Evolutionary conservation across 768 basidiomycete genomes (phyloP).

Genomic region (Russula dissimulans): DNA sequence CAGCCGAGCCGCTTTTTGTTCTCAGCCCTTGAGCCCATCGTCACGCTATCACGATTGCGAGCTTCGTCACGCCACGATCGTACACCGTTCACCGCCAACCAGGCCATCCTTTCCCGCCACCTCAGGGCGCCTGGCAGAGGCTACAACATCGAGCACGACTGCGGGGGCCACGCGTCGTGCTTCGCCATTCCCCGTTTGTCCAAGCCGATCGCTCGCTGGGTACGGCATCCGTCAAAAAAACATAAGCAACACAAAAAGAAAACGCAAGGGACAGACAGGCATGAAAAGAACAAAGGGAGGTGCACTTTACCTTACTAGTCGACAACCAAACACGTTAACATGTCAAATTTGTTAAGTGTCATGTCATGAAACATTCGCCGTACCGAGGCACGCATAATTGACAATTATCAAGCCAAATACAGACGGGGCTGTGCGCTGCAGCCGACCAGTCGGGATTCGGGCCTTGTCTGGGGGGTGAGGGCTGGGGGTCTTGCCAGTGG

Average conservation of each 20-base stretch:
- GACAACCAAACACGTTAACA: not conserved
- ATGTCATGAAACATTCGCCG: not conserved
- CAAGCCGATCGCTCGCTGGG: not conserved
- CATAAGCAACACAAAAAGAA: not conserved
- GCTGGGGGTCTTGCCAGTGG: not conserved
- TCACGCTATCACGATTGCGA: not conserved
- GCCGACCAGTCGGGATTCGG: not conserved
- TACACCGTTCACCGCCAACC: not conserved
- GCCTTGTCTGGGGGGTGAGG: no score
- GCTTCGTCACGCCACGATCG: no score
- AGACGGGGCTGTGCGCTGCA: not conserved
- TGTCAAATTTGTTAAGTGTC: not conserved
- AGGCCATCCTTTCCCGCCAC: no score
- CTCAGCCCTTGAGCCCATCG: no score
- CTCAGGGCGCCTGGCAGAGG: not conserved
- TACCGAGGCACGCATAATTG: not conserved
- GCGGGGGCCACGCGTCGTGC: not conserved
- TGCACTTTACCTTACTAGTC: not conserved
- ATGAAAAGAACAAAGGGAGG: constrained; percentile 1
- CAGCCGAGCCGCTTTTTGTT: no score
- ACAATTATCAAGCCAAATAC: constrained; percentile 7
- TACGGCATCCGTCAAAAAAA: not conserved
- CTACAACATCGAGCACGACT: no score
- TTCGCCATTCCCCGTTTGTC: constrained; percentile 7
- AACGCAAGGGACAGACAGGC: not conserved